Base-by-base conservation (phyloP, 2,329 filamentous ascomycete genomes). In the Onygenales sp. region DNA sequence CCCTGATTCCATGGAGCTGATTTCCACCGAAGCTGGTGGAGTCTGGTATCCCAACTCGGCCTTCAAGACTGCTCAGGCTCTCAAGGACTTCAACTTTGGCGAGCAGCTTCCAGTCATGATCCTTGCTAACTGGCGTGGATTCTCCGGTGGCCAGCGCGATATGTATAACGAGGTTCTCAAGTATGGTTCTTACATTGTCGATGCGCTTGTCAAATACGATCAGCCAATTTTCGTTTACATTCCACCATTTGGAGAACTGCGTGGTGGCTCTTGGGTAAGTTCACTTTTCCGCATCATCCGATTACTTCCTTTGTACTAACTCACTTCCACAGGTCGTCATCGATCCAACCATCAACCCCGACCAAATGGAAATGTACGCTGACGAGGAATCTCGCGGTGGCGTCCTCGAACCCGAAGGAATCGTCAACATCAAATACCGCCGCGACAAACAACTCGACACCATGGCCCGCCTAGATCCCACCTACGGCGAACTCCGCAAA, bases 131-230 rank as follows among this genome's bases (percentile, higher is more conserved):
- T 98, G 93, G 93, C 86, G 93, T 84, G 93, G 93, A 78, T 98
- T 98, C 89, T 98, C 93, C 62, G 93, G 93, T 78, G 93, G 93
- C 60, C 93, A 98, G 76, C 89, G 92, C 63, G 93, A 98, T 75
- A 98, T 98, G 93, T 98, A 94, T 84, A 96, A 97, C 77, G 93
- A 98, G 76, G 93, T 98, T 13, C 84, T 98, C 73, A 98, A 98
- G 80, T 98, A 98, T 67, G 93, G 93, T 68, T 96, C 92, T 14
- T 97, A 93, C 81, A 98, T 98, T 67, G 93, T 98, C 62, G 93
- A 98, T 66, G 92, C 92, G 53, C 85, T 98, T 47, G 90, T 95
- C 79, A 95, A 96, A 76, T 98, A 89, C 69, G 89, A 98, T 79
- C 93, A 98, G 78, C 93, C 93, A 53, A 85, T 98, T 74, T 98